These are phyloP conservation scores for Apiospora kogelbergensis DNA, from an alignment of 2,329 filamentous ascomycete species.

Conservation along the genomic window DNA sequence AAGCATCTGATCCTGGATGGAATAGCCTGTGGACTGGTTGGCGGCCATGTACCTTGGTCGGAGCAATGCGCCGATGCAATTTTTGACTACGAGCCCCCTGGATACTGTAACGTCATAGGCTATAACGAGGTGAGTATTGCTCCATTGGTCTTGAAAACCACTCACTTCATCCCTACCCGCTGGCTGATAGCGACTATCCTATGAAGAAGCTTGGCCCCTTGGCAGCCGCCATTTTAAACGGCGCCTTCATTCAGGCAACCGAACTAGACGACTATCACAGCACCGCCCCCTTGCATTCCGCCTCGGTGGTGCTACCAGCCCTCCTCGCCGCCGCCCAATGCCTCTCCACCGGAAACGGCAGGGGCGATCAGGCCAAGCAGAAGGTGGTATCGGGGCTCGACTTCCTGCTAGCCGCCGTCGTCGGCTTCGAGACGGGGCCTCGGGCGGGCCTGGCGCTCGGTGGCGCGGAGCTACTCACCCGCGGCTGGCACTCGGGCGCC, in stretches of 20 bases:
- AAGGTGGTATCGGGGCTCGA: constrained; percentile 21
- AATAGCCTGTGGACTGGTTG: constrained; percentile 39
- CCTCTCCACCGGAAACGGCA: background rate
- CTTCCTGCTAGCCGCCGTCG: constrained; percentile 36
- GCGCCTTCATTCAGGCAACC: constrained; percentile 42
- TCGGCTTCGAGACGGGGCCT: constrained; percentile 37
- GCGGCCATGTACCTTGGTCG: constrained; percentile 40
- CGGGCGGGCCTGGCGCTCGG: constrained; percentile 33
- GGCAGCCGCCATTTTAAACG: constrained; percentile 40
- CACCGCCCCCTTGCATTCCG: constrained; percentile 28
- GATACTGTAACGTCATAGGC: constrained; percentile 24
- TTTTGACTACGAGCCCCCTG: constrained; percentile 32
- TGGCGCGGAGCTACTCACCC: constrained; percentile 36
- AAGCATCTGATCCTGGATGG: constrained; percentile 46
- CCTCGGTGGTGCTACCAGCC: constrained; percentile 20
- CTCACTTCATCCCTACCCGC: too few species aligned
- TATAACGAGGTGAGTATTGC: constrained; percentile 26
- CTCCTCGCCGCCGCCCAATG: constrained; percentile 35
- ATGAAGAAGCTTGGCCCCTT: constrained; percentile 29
- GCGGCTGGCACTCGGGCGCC: constrained; percentile 41
- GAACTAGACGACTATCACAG: constrained; percentile 45
- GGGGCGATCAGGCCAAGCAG: background rate
- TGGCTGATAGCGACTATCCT: background rate
- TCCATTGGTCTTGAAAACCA: background rate
- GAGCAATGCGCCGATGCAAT: constrained; percentile 34